phyloP scores from a whole-genome alignment of 2,329 filamentous ascomycete genomes.

The Ophiostoma australiae region DNA sequence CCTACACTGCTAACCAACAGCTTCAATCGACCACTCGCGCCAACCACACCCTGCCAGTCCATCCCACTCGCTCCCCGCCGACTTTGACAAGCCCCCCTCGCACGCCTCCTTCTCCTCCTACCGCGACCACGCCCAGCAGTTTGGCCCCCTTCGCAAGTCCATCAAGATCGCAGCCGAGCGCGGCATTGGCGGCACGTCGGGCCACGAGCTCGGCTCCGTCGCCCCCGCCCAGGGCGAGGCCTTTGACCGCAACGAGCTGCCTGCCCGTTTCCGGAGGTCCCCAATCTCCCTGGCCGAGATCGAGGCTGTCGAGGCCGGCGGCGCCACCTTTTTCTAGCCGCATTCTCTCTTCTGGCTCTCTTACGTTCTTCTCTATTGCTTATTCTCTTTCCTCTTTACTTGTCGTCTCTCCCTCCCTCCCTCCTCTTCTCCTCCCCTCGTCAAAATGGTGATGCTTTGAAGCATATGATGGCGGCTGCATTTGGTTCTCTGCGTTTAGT shows the following conservation, averaged over 20 bases:
- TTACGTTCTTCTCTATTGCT: background rate
- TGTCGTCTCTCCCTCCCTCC: background rate
- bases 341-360: background rate
- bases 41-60: conserved; percentile 69
- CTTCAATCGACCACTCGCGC: conserved; percentile 66
- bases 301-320: conserved; percentile 90
- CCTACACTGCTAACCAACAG: conserved; percentile 39
- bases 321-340: conserved; percentile 53
- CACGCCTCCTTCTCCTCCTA: conserved; percentile 68
- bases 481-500: background rate
- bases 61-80: conserved; percentile 55
- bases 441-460: background rate
- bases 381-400: background rate
- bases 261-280: conserved; percentile 71
- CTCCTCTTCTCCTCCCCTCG: background rate
- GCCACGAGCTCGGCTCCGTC: conserved; percentile 67
- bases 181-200: conserved; percentile 58
- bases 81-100: conserved; percentile 41
- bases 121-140: conserved; percentile 71
- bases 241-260: conserved; percentile 87
- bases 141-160: conserved; percentile 65
- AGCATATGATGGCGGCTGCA: conserved; percentile 13
- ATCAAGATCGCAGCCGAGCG: conserved; percentile 37
- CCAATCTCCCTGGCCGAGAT: conserved; percentile 79
- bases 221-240: conserved; percentile 65